Evolutionary conservation across 176 grass and related monocot species (phyloP).

Genomic region (Tuctoria greenei): DNA sequence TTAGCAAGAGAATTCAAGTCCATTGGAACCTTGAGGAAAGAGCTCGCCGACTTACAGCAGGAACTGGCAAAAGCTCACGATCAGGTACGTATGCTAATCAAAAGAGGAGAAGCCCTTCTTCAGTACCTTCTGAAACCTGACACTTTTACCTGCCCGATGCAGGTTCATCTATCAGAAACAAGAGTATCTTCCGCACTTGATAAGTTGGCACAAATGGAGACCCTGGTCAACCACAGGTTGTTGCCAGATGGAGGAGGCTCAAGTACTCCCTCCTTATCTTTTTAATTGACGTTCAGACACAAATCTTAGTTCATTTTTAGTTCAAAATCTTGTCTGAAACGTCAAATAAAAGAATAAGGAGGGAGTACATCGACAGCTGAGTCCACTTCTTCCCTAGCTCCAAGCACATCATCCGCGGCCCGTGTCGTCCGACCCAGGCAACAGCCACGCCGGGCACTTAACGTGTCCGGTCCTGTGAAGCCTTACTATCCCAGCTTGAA

Average conservation of each 20-base stretch:
- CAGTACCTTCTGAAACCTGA: background rate
- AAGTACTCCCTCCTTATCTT: no score
- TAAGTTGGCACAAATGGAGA: conserved; percentile 83
- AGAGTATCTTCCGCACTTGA: conserved; percentile 69
- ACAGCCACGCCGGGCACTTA: conserved; percentile 38
- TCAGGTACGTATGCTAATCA: conserved; percentile 58
- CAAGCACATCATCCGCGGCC: conserved; percentile 53
- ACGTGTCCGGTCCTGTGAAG: conserved; percentile 84
- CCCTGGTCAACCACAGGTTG: conserved; percentile 67
- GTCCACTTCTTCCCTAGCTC: conserved; percentile 38
- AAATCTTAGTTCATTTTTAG: no score
- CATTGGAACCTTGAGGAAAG: conserved; percentile 84
- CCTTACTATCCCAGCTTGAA: conserved; percentile 68
- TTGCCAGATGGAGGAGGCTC: conserved; percentile 50
- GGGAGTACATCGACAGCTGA: conserved; percentile 43
- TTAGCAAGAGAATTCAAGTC: conserved; percentile 92
- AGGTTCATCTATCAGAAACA: conserved; percentile 81
- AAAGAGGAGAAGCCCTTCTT: background rate
- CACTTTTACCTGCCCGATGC: background rate
- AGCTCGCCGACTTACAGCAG: conserved; percentile 72
- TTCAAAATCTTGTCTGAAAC: no score
- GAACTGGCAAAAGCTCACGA: conserved; percentile 68
- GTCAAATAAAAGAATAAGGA: no score
- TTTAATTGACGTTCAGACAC: no score
- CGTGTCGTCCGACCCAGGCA: conserved; percentile 41